These are phyloP conservation scores for Yarrowia sp. DNA, from an alignment of 805 yeast genomes.

Conservation along the genomic window DNA sequence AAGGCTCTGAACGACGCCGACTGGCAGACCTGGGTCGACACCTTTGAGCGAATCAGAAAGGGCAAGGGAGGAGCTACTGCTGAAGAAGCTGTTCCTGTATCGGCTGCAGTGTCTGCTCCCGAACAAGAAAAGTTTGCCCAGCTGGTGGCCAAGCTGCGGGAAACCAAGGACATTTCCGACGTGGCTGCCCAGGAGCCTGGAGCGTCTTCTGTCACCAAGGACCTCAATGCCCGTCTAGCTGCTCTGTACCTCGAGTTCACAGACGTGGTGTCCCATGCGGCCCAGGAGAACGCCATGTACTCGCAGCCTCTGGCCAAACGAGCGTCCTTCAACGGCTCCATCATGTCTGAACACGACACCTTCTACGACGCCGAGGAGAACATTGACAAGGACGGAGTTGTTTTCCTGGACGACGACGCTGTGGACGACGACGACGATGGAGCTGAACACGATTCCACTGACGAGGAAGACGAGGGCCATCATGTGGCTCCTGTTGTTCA, in stretches of 20 bases:
- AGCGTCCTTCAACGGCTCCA: conserved; percentile 28
- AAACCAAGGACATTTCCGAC: conserved; percentile 20
- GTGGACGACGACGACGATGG: conserved; percentile 29
- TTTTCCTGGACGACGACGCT: conserved; percentile 30
- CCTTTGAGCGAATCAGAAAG: conserved; percentile 51
- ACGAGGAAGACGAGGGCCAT: conserved; percentile 28
- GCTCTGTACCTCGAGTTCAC: conserved; percentile 15
- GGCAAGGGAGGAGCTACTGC: conserved; percentile 1
- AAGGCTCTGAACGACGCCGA: conserved; percentile 63
- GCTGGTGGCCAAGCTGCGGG: conserved; percentile 17
- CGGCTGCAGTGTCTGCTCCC: neutral
- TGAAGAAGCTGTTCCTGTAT: neutral
- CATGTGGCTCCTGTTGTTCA: conserved; percentile 20
- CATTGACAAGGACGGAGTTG: conserved; percentile 29
- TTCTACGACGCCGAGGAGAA: conserved; percentile 30
- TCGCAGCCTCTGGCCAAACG: conserved; percentile 21
- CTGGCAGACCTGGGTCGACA: conserved; percentile 79
- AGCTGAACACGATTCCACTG: conserved; percentile 26
- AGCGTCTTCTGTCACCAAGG: neutral
- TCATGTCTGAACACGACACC: conserved; percentile 30
- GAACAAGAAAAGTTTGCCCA: conserved; percentile 5
- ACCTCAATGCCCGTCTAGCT: neutral
- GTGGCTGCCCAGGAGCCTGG: conserved; percentile 7
- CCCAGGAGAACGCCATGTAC: conserved; percentile 6
- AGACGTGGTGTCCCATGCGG: neutral